Evolutionary conservation across 2,329 filamentous ascomycete species (phyloP).

Genomic region (Colletotrichum sp.): DNA sequence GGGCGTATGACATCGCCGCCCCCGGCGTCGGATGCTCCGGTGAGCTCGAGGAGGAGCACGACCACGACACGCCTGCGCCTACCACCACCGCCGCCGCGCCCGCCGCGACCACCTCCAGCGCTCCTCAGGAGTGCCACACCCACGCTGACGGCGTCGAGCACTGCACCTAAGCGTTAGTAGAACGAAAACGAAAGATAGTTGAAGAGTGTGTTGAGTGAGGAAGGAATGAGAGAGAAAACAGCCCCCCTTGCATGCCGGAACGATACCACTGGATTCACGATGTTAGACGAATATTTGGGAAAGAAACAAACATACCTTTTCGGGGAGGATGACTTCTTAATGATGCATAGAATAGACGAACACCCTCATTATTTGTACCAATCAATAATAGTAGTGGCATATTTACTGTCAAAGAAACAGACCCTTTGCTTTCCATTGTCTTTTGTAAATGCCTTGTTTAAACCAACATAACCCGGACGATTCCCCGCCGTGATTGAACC

Average conservation of each 20-base stretch:
- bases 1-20: constrained; percentile 67
- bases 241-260: not conserved
- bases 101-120: constrained; percentile 62
- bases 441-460: not conserved
- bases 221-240: not conserved
- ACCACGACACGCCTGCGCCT: not conserved
- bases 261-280: constrained; percentile 13
- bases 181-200: not conserved
- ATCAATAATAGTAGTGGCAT: constrained; percentile 8
- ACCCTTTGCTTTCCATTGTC: not conserved
- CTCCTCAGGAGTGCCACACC: constrained; percentile 55
- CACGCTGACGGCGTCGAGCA: constrained; percentile 44
- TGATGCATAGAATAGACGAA: constrained; percentile 7
- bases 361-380: constrained; percentile 8
- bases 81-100: constrained; percentile 35
- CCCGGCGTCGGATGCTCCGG: constrained; percentile 68
- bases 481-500: not conserved
- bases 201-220: not conserved
- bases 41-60: constrained; percentile 25
- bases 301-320: not conserved
- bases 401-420: constrained; percentile 5
- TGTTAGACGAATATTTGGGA: not conserved
- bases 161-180: constrained; percentile 9
- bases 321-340: constrained; percentile 2
- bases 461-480: not conserved